These are phyloP conservation scores for Populus hybrid DNA, from an alignment of 441 rosid species.

Conservation along the genomic window DNA sequence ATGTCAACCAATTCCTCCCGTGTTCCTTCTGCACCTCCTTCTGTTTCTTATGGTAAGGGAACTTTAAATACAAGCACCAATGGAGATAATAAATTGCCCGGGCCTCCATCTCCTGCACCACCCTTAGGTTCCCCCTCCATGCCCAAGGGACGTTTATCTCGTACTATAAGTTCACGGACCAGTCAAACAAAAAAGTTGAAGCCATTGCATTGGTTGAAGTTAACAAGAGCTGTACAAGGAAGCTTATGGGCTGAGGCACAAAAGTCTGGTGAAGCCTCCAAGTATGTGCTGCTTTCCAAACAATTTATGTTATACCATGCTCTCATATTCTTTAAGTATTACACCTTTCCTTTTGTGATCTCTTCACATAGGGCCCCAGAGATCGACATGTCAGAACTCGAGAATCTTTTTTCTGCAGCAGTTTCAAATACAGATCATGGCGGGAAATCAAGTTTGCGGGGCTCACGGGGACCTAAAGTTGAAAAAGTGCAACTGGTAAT, in stretches of 20 bases:
- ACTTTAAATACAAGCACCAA: conserved; percentile 18
- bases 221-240: conserved; percentile 88
- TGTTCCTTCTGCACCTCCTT: conserved; percentile 50
- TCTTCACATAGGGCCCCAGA: conserved; percentile 67
- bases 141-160: conserved; percentile 68
- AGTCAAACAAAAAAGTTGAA: conserved; percentile 69
- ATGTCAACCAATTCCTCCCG: conserved; percentile 32
- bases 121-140: conserved; percentile 49
- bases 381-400: conserved; percentile 94
- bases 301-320: conserved; percentile 10
- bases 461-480: conserved; percentile 55
- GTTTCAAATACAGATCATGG: conserved; percentile 50
- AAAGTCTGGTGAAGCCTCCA: conserved; percentile 76
- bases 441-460: conserved; percentile 36
- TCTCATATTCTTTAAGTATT: conserved; percentile 2
- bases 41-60: conserved; percentile 26
- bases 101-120: conserved; percentile 39
- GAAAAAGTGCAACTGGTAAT: conserved; percentile 96
- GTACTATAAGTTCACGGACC: conserved; percentile 48
- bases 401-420: conserved; percentile 80
- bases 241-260: conserved; percentile 98
- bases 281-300: conserved; percentile 44
- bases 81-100: conserved; percentile 11
- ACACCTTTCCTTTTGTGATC: conserved; percentile 15
- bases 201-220: conserved; percentile 96